Base-by-base conservation (phyloP, 2,329 filamentous ascomycete genomes). In the Penicillium janthinellum region DNA sequence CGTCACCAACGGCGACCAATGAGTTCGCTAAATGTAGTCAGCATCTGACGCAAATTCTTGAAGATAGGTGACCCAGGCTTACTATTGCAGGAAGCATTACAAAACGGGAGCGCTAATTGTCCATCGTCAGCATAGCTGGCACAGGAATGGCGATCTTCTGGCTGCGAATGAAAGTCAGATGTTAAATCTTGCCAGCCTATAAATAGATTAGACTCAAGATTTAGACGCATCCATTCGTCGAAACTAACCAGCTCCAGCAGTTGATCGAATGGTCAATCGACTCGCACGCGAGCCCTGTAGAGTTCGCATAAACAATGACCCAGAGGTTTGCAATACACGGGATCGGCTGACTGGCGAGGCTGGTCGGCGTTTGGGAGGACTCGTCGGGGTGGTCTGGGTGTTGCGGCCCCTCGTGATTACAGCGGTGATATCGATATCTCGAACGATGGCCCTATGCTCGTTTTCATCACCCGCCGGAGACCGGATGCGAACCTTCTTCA, bases 1-100 rank as follows among this genome's bases (percentile, higher is more conserved):
- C 88, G 67, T 90, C 88, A 41, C 88, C 89, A 59, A 90, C 79
- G 3, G 88, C 89, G 59, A 90, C 81, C 10, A 91, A 78, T 7
- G 87, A 84, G 71, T 89, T 90, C 60, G 83, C 84, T 86, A 12
- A 47, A 58, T 7, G 53, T 69, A 54, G 52, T 72, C 60, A 69
- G 63, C 12, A 62, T 62, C 61, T 66, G n/a, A 39, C 37, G 63
- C 35, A 34, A 51, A n/a, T 17, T 12, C 8, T 28, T 51, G 6
- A 11, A 44, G 47, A 20, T 1, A 5, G 31, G 12, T 14, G 10
- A 20, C 53, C 12, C 50, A 42, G 4, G 78, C 84, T 75, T 76
- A 85, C 85, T 88, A 65, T 90, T 88, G 73, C 88, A 89, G 59
- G 84, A 81, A 45, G 85, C 81, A 42, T 84, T 84, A 72, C 86